Evolutionary conservation across 2,329 filamentous ascomycete species (phyloP), one percentile per base, ranked within the genome.

Genomic region (Fusarium sp.): DNA sequence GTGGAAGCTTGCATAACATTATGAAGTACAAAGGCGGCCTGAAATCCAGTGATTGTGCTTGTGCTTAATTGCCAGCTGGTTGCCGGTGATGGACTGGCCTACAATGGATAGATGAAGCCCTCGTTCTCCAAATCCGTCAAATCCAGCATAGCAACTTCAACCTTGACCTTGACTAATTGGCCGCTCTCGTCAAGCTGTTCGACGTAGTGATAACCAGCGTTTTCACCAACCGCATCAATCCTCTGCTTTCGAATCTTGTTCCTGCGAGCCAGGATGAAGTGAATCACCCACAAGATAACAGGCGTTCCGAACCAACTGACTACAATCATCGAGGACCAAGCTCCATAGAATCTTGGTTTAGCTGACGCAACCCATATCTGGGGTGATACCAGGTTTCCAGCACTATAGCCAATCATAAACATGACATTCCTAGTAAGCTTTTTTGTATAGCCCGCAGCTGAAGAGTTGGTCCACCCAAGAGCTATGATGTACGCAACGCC

Each of bases 371-470:
- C 73, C 78, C 77, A 82, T 5, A 82, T 77, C 60, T 82, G 80
- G 3, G 80, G 80, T 2, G 78, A 79, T 3, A 81, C 74, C 9
- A 82, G 77, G 30, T 80, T 81, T 6, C 76, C 75, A 2, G 79
- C 61, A 12, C 78, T 76, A 12, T 79, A 79, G 1, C 80, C 82
- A 1, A 81, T 63, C 73, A 81, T 80, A 51, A 81, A 81, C 73
- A 82, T 76, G 15, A 77, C 81, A 14, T 81, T 82, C 2, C 81
- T 77, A 5, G 81, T 83, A 4, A 82, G 79, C 65, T 83, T 83
- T 70, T 84, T 84, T 5, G 61, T 64, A 8, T 64, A 64, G 5
- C 61, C 61, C 8, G 61, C 61, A 9, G 61, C 61, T 24, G 59
- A 64, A 2, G 61, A 64, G 16, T 61, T 64, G 15, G 61, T 61